Base-by-base conservation (phyloP, 306 rosid species). In the Alnus glutinosa region DNA sequence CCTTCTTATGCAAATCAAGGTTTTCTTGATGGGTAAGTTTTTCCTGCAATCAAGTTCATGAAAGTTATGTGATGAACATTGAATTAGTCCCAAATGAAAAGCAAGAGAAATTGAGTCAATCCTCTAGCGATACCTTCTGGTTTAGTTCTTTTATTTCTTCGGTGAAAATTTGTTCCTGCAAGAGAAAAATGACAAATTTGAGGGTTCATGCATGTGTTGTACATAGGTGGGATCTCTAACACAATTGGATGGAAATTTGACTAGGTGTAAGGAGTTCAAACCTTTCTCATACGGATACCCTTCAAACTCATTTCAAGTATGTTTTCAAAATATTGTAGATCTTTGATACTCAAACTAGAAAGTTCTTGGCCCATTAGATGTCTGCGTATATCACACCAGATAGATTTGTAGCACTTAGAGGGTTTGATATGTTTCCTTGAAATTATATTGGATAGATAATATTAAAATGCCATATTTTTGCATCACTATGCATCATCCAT, bases 311-410 rank as follows among this genome's bases (percentile, higher is more conserved):
- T 90, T 82, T 91, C 92, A 63, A 95, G 80, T 70, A 83, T 88
- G 86, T 54, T 87, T 86, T 95, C 97, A n/a, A 95, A 86, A 79
- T 88, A 82, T 54, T 86, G 91, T 48, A 91, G 89, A 72, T 92
- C 94, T 85, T 85, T 84, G 32, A 63, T 48, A 39, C 83, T 80
- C 87, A 95, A 83, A 76, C 86, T 86, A 77, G 89, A 91, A 74
- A 91, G 90, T 79, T 88, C 90, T 84, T 92, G 85, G 2, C 98
- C 98, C 96, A 83, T 89, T 59, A 95, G 37, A 85, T 90, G 90
- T 80, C 98, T 95, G 90, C 86, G 79, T 70, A 61, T 61, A 66
- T 32, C 63, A 37, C 12, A 54, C 37, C 62, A 36, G 30, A 59
- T 18, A 36, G 30, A 59, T 18, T 5, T 28, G 36, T 47, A 44